phyloP scores from a whole-genome alignment of 1,284 basidiomycete species.

The Ustilago shanxiensis region DNA sequence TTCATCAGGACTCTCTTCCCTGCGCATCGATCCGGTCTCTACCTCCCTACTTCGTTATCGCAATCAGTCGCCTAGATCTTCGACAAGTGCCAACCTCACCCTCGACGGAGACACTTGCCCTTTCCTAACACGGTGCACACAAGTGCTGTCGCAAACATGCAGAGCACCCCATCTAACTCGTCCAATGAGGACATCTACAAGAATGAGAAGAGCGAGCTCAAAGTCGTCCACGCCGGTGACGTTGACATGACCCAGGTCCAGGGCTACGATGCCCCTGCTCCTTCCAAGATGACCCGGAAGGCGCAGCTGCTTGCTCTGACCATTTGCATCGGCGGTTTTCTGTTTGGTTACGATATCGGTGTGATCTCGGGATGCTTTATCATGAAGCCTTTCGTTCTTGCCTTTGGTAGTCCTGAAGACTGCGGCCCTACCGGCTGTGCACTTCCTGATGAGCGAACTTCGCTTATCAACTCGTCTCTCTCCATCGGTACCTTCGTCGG shows the following conservation, averaged over 20 bases:
- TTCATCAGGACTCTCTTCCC: neutral
- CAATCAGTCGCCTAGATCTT: neutral
- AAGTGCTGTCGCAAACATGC: slow-evolving; percentile 19
- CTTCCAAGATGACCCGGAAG: slow-evolving; percentile 49
- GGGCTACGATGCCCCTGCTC: slow-evolving; percentile 49
- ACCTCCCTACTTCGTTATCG: neutral
- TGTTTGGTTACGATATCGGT: slow-evolving; percentile 58
- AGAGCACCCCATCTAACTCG: slow-evolving; percentile 28
- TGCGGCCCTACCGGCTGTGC: slow-evolving; percentile 33
- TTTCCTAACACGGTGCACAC: neutral
- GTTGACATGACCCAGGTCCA: slow-evolving; percentile 30
- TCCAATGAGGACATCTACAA: slow-evolving; percentile 48
- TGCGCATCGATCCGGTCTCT: neutral
- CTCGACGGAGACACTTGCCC: neutral
- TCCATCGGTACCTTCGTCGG: slow-evolving; percentile 81
- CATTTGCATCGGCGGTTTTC: slow-evolving; percentile 55
- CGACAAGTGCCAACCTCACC: neutral
- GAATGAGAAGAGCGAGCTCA: slow-evolving; percentile 45
- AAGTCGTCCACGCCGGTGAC: slow-evolving; percentile 37
- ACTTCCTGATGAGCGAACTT: slow-evolving; percentile 72
- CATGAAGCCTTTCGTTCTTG: slow-evolving; percentile 54
- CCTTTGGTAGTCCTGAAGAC: slow-evolving; percentile 38
- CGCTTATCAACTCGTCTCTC: slow-evolving; percentile 79
- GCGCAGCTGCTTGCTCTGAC: slow-evolving; percentile 46
- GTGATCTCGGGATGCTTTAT: slow-evolving; percentile 57